Evolutionary conservation across 768 basidiomycete genomes (phyloP).

Genomic region (Leccinum imitatum): DNA sequence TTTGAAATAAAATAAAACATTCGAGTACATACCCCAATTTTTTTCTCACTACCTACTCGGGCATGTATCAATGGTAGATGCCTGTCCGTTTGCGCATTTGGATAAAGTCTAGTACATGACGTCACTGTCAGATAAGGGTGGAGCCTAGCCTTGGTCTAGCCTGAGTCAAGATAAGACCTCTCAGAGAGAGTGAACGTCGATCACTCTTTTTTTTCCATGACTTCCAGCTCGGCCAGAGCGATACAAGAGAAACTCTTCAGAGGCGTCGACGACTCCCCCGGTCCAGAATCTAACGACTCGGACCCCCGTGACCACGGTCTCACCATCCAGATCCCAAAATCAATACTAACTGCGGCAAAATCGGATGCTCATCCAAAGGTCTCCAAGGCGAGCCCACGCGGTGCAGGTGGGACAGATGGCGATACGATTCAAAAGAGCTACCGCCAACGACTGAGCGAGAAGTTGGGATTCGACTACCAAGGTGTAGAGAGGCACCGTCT

Average conservation of each 20-base stretch:
- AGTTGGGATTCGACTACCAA: conserved; percentile 69
- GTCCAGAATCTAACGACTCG: conserved; percentile 21
- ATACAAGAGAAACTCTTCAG: conserved; percentile 76
- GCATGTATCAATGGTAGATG: conserved; percentile 1
- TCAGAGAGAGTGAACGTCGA: conserved; percentile 5
- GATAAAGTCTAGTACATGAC: conserved; percentile 17
- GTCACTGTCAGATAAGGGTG: conserved; percentile 15
- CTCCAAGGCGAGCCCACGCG: conserved; percentile 37
- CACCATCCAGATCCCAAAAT: conserved; percentile 73
- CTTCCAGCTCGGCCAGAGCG: conserved; percentile 51
- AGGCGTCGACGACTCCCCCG: conserved; percentile 32
- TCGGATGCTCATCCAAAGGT: conserved; percentile 45
- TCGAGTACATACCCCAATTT: conserved; percentile 25
- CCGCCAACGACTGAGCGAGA: conserved; percentile 63
- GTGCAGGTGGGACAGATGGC: conserved; percentile 5
- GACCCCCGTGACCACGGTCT: conserved; percentile 38
- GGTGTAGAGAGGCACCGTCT: conserved; percentile 84
- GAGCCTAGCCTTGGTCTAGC: not conserved
- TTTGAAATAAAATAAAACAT: conserved; percentile 15
- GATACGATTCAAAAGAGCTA: conserved; percentile 37
- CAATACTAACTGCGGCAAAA: conserved; percentile 27
- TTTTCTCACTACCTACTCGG: conserved; percentile 3
- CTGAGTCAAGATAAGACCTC: conserved; percentile 6
- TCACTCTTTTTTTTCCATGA: conserved; percentile 33
- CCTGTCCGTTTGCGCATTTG: conserved; percentile 7